A percentile compares a stretch with the other conserved stretches of the same genome.
phyloP scores from a whole-genome alignment of 2,329 filamentous ascomycete species.

The Tolypocladium amazonense region DNA sequence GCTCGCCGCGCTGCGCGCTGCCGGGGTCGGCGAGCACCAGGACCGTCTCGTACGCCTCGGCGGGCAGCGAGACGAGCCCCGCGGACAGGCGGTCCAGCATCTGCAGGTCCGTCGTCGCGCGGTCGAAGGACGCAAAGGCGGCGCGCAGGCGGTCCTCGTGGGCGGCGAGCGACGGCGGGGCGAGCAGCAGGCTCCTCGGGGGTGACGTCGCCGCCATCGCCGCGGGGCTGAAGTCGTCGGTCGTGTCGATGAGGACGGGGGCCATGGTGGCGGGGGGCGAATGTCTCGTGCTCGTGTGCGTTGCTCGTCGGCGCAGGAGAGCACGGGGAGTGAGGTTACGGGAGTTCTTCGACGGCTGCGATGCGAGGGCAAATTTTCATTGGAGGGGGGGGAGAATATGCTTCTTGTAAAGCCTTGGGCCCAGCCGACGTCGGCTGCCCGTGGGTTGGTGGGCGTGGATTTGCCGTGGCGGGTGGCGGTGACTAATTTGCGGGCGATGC shows the following conservation, averaged over 20 bases:
- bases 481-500: neutral
- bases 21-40: conserved; percentile 68
- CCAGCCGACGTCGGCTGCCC: neutral
- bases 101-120: conserved; percentile 74
- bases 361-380: neutral
- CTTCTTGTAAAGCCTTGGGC: neutral
- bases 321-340: no score
- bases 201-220: conserved; percentile 9
- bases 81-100: conserved; percentile 92
- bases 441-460: neutral
- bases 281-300: neutral
- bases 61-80: conserved; percentile 67
- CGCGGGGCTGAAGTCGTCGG: conserved; percentile 38
- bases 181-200: conserved; percentile 66
- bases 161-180: conserved; percentile 79
- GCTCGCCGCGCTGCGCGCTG: conserved; percentile 39
- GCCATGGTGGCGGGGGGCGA: conserved; percentile 26
- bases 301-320: neutral
- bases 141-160: conserved; percentile 68
- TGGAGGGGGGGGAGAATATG: neutral
- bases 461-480: neutral
- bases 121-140: conserved; percentile 63
- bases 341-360: no score
- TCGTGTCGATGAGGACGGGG: conserved; percentile 44
- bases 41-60: conserved; percentile 71